Conservation (phyloP, 169 alveolate genomes). For the Sarcocystis neurona region DNA sequence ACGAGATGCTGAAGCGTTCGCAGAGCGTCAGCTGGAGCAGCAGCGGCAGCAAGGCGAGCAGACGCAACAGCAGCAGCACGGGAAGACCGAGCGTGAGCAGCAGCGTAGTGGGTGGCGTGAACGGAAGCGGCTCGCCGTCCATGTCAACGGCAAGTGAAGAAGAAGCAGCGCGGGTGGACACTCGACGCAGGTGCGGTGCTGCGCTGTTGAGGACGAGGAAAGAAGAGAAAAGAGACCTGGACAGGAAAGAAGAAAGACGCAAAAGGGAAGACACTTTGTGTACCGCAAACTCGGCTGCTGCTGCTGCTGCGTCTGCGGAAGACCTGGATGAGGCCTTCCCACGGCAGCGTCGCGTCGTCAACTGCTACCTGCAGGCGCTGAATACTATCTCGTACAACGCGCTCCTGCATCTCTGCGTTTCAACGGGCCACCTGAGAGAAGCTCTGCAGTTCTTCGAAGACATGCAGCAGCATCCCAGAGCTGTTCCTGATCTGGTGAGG, state of each 20-base stretch:
- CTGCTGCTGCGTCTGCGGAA: neutral
- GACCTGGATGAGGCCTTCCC: neutral
- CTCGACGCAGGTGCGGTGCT: neutral
- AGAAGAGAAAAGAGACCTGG: neutral
- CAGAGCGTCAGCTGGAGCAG: neutral
- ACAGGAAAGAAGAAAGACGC: too few species aligned
- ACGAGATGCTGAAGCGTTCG: neutral
- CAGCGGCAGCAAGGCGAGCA: neutral
- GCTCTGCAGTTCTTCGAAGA: conserved; percentile 79
- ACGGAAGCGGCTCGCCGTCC: too few species aligned
- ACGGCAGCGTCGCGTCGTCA: neutral
- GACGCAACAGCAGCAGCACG: neutral
- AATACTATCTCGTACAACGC: conserved; percentile 36
- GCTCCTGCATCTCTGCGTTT: conserved; percentile 42
- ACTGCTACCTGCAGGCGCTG: conserved; percentile 2
- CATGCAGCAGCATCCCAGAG: conserved; percentile 74
- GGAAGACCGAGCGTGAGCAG: neutral
- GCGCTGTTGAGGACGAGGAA: neutral
- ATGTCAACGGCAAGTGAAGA: neutral
- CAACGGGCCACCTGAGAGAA: conserved; percentile 11
- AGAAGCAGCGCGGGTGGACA: neutral
- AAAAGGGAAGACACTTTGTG: too few species aligned
- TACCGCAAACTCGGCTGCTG: too few species aligned
- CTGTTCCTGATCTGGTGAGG: conserved; percentile 22
- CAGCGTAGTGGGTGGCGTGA: neutral